Evolutionary conservation across 495 filamentous ascomycete genomes (phyloP), one percentile per base, ranked within the genome.

Genomic region (Annulohypoxylon stygium): DNA sequence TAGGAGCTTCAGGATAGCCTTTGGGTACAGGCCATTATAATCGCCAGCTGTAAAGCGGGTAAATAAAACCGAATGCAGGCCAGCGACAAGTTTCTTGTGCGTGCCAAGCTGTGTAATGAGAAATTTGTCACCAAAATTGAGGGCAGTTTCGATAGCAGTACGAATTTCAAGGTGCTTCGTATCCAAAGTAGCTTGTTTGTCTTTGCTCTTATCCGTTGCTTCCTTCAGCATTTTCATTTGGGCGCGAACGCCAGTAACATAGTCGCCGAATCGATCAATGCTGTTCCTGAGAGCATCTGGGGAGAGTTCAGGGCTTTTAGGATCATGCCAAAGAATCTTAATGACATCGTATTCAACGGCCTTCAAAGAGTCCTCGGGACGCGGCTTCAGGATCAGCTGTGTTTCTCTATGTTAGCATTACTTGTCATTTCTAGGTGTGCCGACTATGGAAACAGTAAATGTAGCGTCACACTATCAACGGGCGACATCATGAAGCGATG

Each of bases 21-120:
- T 83, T 7, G 89, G 83, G 18, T 96, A 78, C 33, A 83, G 79
- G 0, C 91, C 89, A 68, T 89, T 87, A 69, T 86, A 88, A 70
- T 95, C 92, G 25, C 87, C 84, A 5, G 87, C 84, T 70, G 90
- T 89, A 65, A 90, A 87, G 4, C 92, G 88, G 69, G 92, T 88
- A 25, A 88, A 83, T 37, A 97, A 78, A 74, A 83, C 89, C 84
- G 83, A 91, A 81, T 69, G 88, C 82, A 85, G 88, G 62, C 80
- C 87, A 83, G 83, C 76, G 53, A 83, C 76, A 61, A 86, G 66
- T 66, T 80, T 82, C 23, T 76, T 72, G 43, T 82, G 81, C 58
- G 71, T 70, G 33, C 81, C 82, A 12, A 75, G 51, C 18, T 70
- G 72, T 3, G 58, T 60, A 4, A 75, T 25, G 5, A 59, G 60